Percentiles rank a stretch among this genome's conserved stretches.
These are phyloP conservation scores for Styphnolobium japonicum DNA, from an alignment of 306 rosid genomes.

Conservation along the genomic window DNA sequence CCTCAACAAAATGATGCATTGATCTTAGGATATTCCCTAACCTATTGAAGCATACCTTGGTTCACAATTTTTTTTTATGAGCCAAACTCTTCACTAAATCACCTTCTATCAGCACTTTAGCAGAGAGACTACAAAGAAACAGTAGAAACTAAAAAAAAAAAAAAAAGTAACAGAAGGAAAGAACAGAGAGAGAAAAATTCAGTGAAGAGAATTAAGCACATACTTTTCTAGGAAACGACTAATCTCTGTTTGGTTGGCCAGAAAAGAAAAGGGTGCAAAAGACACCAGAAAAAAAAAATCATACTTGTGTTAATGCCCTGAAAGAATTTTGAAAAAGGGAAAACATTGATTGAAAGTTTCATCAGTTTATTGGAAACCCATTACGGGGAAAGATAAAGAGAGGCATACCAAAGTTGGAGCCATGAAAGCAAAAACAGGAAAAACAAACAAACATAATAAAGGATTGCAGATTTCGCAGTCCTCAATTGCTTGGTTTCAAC, in stretches of 20 bases:
- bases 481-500: not conserved
- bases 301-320: constrained; percentile 1
- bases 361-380: not conserved
- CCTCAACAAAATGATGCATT: not conserved
- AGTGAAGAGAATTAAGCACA: too few species aligned
- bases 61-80: not conserved
- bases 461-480: not conserved
- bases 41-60: constrained; percentile 9
- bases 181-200: too few species aligned
- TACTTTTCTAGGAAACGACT: too few species aligned
- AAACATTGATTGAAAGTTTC: not conserved
- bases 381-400: not conserved
- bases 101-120: too few species aligned
- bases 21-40: not conserved
- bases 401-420: not conserved
- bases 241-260: too few species aligned
- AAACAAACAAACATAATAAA: not conserved
- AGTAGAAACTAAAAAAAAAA: too few species aligned
- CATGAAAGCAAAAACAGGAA: not conserved
- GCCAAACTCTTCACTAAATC: too few species aligned
- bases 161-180: too few species aligned
- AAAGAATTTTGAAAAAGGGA: not conserved
- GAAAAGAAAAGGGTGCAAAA: too few species aligned
- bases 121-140: too few species aligned
- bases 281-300: not conserved